Evolutionary conservation across 1,284 basidiomycete genomes (phyloP).

Genomic region (Pyrrhoderma lamaoense): DNA sequence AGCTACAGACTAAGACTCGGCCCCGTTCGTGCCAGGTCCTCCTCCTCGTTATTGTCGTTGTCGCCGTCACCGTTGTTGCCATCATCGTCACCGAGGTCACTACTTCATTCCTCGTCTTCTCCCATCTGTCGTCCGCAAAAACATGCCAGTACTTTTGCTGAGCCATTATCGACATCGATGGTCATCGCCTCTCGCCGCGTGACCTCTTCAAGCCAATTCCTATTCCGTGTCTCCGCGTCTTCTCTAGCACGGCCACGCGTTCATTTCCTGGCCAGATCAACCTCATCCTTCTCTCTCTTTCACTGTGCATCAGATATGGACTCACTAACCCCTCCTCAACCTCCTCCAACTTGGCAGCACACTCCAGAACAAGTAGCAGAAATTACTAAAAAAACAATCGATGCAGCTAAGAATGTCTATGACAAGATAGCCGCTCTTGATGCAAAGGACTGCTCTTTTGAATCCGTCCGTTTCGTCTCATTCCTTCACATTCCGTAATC

Average conservation of each 20-base stretch:
- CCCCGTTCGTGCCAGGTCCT: neutral
- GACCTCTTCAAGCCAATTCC: no score
- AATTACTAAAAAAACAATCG: conserved; percentile 55
- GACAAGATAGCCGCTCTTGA: conserved; percentile 59
- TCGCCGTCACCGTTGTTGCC: neutral
- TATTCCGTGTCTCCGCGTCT: no score
- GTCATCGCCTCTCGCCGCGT: no score
- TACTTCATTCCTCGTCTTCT: neutral
- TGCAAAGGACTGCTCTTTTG: conserved; percentile 47
- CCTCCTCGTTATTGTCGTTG: neutral
- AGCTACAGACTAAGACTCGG: no score
- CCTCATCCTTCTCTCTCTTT: conserved; percentile 15
- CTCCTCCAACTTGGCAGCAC: conserved; percentile 63
- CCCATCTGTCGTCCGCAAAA: neutral
- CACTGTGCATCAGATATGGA: conserved; percentile 31
- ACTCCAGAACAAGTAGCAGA: conserved; percentile 51
- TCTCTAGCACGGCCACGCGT: no score
- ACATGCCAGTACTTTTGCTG: neutral
- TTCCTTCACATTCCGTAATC: no score
- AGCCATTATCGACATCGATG: neutral
- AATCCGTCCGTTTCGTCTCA: conserved; percentile 38
- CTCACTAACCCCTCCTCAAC: conserved; percentile 55
- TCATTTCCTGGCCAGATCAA: neutral
- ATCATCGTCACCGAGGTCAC: neutral
- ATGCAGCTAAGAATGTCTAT: conserved; percentile 44